Evolutionary conservation across 1,139 yeast genomes (phyloP).

Genomic region (Pichia inconspicua): DNA sequence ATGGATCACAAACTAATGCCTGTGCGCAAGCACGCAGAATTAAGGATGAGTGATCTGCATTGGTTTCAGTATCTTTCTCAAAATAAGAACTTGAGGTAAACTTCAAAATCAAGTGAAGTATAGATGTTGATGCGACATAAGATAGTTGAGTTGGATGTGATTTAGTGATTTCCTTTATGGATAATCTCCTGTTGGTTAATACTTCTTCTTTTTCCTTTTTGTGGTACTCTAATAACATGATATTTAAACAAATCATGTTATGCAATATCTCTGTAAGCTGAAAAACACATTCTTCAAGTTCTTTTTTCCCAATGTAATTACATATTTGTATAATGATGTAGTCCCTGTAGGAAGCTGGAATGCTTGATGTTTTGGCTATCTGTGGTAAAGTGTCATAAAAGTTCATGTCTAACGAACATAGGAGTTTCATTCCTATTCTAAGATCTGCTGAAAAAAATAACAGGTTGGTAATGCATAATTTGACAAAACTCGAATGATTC

Average conservation of each 20-base stretch:
- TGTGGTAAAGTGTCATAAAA: conserved; percentile 43
- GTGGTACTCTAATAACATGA: conserved; percentile 15
- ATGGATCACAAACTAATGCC: conserved; percentile 41
- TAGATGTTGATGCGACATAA: conserved; percentile 48
- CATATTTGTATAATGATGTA: conserved; percentile 49
- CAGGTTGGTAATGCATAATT: conserved; percentile 53
- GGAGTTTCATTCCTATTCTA: conserved; percentile 32
- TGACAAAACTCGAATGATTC: conserved; percentile 41
- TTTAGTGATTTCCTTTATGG: conserved; percentile 21
- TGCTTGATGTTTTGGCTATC: conserved; percentile 33
- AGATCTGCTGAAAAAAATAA: conserved; percentile 53
- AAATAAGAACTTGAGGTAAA: conserved; percentile 39
- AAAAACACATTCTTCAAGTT: conserved; percentile 33
- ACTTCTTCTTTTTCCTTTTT: conserved; percentile 7
- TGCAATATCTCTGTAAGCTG: conserved; percentile 51
- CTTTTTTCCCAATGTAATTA: conserved; percentile 31
- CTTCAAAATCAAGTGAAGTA: conserved; percentile 46
- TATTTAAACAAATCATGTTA: conserved; percentile 45
- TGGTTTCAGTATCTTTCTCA: conserved; percentile 30
- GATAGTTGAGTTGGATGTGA: conserved; percentile 42
- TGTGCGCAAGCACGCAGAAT: conserved; percentile 47
- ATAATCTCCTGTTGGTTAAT: conserved; percentile 20
- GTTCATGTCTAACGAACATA: conserved; percentile 36
- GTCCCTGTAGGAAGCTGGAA: conserved; percentile 50
- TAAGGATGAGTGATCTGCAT: conserved; percentile 54